A percentile compares a stretch with the other conserved stretches of the same genome.
Conservation (phyloP, 805 yeast genomes). For the Deakozyma indianensis region DNA sequence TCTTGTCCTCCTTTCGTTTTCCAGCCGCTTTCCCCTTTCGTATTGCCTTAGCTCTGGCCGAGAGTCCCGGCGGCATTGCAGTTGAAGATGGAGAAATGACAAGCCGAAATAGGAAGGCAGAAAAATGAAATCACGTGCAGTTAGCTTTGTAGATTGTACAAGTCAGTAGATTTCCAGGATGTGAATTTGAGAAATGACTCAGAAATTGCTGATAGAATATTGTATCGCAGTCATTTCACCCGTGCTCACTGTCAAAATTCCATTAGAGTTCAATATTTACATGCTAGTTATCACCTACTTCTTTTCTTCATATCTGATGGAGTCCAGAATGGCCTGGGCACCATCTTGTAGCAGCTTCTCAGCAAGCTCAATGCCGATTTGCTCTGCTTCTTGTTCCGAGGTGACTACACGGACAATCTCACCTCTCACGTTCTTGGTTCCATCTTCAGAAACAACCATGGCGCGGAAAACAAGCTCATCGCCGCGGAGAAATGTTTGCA, state of each 20-base stretch:
- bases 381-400: conserved; percentile 45
- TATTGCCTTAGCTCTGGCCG: neutral
- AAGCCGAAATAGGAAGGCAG: too few relatives aligned
- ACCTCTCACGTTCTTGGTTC: conserved; percentile 52
- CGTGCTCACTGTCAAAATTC: too few relatives aligned
- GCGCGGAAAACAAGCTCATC: conserved; percentile 40
- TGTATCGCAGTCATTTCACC: too few relatives aligned
- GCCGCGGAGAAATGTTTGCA: conserved; percentile 29
- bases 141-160: too few relatives aligned
- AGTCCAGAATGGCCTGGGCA: conserved; percentile 70
- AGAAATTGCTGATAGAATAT: too few relatives aligned
- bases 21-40: neutral
- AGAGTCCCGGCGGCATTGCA: neutral
- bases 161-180: too few relatives aligned
- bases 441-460: conserved; percentile 76
- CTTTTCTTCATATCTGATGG: conserved; percentile 53
- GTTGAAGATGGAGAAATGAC: too few relatives aligned
- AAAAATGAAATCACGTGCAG: too few relatives aligned
- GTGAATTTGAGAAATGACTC: too few relatives aligned
- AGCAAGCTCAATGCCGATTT: conserved; percentile 60
- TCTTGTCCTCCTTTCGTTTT: neutral
- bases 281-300: too few relatives aligned
- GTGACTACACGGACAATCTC: conserved; percentile 26
- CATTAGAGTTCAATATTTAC: too few relatives aligned
- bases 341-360: conserved; percentile 53